Percentiles rank a stretch among this genome's conserved stretches.
Conservation (phyloP, 768 basidiomycete genomes). For the Boletus sp. region DNA sequence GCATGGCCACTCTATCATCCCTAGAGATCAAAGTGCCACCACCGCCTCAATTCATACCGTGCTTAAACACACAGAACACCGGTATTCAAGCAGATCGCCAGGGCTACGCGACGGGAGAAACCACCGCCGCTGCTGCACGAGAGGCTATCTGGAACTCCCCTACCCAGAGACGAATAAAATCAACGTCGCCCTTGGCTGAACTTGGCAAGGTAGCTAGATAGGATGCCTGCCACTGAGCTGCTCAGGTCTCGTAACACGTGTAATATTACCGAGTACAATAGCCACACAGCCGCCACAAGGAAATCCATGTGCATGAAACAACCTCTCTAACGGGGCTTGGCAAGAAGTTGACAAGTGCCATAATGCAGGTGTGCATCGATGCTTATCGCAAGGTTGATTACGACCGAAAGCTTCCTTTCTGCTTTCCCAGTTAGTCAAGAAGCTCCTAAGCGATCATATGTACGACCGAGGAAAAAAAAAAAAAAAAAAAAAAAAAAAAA, state of each 20-base stretch:
- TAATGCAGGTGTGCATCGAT: neutral
- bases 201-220: neutral
- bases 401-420: neutral
- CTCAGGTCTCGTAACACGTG: neutral
- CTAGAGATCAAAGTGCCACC: neutral
- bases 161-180: no score
- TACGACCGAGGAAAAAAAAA: neutral
- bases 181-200: neutral
- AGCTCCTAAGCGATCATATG: neutral
- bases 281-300: conserved; percentile 12
- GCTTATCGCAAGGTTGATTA: neutral
- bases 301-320: neutral
- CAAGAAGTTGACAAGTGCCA: neutral
- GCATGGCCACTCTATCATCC: neutral
- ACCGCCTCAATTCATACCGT: neutral
- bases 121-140: no score
- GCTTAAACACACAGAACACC: neutral
- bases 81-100: neutral
- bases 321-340: neutral
- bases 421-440: conserved; percentile 2
- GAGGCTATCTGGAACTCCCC: no score
- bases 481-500: neutral
- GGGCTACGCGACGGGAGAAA: neutral
- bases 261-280: neutral
- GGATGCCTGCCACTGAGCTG: neutral